Conservation (phyloP, 768 basidiomycete species). For the Leccinum disarticulatum region DNA sequence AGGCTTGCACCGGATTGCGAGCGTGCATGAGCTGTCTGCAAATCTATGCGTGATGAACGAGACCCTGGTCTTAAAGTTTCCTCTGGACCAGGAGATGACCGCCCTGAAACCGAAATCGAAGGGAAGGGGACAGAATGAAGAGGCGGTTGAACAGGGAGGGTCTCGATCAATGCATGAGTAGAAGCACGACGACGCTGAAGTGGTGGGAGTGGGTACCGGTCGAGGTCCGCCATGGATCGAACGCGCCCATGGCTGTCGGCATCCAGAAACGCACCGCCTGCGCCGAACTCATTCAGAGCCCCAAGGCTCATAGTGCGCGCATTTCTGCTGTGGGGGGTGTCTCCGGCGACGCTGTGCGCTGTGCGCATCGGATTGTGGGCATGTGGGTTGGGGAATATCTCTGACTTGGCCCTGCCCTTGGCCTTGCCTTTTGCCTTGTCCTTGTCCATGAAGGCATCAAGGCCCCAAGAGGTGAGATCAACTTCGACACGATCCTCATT, state of each 20-base stretch:
- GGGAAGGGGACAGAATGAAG: conserved; percentile 67
- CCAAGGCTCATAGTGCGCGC: conserved; percentile 69
- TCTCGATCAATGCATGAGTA: conserved; percentile 48
- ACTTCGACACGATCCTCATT: conserved; percentile 62
- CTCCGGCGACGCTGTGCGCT: conserved; percentile 44
- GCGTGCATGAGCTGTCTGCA: conserved; percentile 39
- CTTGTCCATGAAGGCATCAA: conserved; percentile 74
- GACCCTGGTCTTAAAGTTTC: conserved; percentile 37
- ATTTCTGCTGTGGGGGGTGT: conserved; percentile 40
- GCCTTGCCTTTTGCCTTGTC: conserved; percentile 50
- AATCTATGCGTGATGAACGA: conserved; percentile 34
- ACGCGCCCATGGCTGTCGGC: conserved; percentile 44
- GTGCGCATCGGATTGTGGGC: conserved; percentile 37
- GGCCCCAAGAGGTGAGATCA: conserved; percentile 81
- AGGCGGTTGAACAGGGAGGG: conserved; percentile 38
- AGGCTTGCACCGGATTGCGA: conserved; percentile 52
- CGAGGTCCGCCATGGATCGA: conserved; percentile 60
- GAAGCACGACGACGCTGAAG: conserved; percentile 51
- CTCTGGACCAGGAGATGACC: conserved; percentile 49
- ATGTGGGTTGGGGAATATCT: conserved; percentile 46
- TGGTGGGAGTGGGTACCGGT: conserved; percentile 38
- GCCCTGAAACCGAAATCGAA: conserved; percentile 44
- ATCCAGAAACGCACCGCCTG: conserved; percentile 48
- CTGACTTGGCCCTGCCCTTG: conserved; percentile 39
- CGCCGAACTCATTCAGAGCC: conserved; percentile 53